Evolutionary conservation across 2,329 filamentous ascomycete species (phyloP).

Genomic region (Immersiporthe knoxdaviesiana): DNA sequence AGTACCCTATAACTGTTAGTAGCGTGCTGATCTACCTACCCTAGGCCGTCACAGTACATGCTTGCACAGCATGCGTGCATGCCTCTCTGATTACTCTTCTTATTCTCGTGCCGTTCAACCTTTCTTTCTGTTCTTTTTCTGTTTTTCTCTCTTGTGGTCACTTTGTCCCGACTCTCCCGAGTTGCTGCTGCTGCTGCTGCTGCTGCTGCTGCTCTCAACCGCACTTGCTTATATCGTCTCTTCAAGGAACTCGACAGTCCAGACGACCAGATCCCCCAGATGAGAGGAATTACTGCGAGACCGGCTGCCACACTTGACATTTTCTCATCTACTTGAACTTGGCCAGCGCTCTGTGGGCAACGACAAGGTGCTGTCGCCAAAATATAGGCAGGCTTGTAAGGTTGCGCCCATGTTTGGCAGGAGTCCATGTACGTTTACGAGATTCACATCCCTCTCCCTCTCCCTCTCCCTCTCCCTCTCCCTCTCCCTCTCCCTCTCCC

Average conservation of each 20-base stretch:
- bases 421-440: conserved; percentile 22
- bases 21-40: no score
- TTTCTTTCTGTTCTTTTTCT: not conserved
- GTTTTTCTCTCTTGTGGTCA: not conserved
- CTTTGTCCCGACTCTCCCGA: not conserved
- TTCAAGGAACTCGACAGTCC: not conserved
- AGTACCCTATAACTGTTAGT: no score
- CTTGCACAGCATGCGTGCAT: not conserved
- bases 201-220: not conserved
- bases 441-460: not conserved
- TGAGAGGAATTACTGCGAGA: not conserved
- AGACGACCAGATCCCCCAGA: not conserved
- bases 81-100: not conserved
- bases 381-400: not conserved
- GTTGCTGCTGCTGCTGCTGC: not conserved
- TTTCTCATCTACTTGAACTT: not conserved
- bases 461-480: not conserved
- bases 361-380: not conserved
- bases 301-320: not conserved
- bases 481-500: no score
- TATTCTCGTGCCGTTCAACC: not conserved
- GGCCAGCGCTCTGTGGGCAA: not conserved
- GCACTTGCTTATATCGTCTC: not conserved
- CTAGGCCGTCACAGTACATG: not conserved
- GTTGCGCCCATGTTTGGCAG: conserved; percentile 21